Evolutionary conservation across 805 yeast species (phyloP), one percentile per base, ranked within the genome.

Genomic region (Lipomyces chichibuensis): DNA sequence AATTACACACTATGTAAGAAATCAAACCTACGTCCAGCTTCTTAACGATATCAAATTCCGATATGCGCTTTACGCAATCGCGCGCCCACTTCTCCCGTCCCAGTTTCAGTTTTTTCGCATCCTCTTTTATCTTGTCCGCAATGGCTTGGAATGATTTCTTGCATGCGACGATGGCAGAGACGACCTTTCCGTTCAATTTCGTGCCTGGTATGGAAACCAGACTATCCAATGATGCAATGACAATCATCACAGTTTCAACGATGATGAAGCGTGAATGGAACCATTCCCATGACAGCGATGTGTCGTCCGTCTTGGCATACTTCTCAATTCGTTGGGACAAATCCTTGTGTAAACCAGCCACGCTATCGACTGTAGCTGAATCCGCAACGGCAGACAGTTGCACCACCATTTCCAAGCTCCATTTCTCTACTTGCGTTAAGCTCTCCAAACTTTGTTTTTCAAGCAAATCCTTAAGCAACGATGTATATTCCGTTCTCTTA

Each of bases 391-490:
- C 54, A 9, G 62, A 65, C n/a, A 77, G 65, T 20, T 57, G 32
- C 27, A 65, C 63, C 14, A 75, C 65, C 3, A 68, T 71, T 13
- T 65, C 64, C 7, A 76, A 65, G 20, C 75, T 72, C 83, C 83
- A 82, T 49, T 70, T 72, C 62, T 83, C 85, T 17, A 78, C 77
- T 0, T 65, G 72, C 0, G 82, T 79, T 37, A 81, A 75, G 9
- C 1, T 46, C 23, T 6, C 58, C 20, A 17, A 60, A 55, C 33
- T 61, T 58, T 57, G 54, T 20, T 39, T 29, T 2, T 39, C 54
- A 53, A 65, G 27, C 11, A 51, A 73, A 67, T 46, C 73, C 65
- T 6, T 46, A 5, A 60, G 69, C 29, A 62, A 43, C 68, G 75
- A 6, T 72, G 75, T 56, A 74, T 73, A 65, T 74, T 71, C 52